A percentile compares a stretch with the other conserved stretches of the same genome.
These are phyloP conservation scores for Phytopythium vexans DNA, from an alignment of 352 stramenopile genomes.

Conservation along the genomic window DNA sequence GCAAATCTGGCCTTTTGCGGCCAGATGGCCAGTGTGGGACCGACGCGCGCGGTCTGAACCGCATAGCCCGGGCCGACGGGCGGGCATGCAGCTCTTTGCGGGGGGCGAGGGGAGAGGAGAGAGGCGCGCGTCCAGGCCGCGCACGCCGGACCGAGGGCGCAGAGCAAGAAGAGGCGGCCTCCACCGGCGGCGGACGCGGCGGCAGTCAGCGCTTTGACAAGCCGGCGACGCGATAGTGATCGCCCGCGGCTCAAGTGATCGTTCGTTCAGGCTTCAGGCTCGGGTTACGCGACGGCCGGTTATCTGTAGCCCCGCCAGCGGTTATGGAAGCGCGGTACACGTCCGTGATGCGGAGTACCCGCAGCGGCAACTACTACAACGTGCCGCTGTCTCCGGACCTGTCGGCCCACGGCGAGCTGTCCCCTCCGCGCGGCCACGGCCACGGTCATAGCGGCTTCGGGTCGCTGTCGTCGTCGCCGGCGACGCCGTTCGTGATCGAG, in stretches of 20 bases:
- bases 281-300: too few relatives aligned
- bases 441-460: background rate
- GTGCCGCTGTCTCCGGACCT: constrained; percentile 31
- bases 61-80: too few relatives aligned
- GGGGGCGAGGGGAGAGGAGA: too few relatives aligned
- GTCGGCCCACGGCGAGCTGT: constrained; percentile 10
- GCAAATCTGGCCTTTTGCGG: background rate
- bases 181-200: too few relatives aligned
- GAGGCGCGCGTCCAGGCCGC: too few relatives aligned
- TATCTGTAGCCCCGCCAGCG: constrained; percentile 2
- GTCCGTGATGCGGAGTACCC: constrained; percentile 53
- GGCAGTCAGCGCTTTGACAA: too few relatives aligned
- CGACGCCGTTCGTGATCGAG: constrained; percentile 14
- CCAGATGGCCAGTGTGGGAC: constrained; percentile 5
- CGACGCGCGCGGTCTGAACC: background rate
- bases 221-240: too few relatives aligned
- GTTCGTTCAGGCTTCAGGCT: too few relatives aligned
- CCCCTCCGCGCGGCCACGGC: background rate
- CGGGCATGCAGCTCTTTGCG: too few relatives aligned
- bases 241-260: too few relatives aligned
- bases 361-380: constrained; percentile 64
- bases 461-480: constrained; percentile 15
- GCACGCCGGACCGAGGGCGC: too few relatives aligned
- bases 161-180: too few relatives aligned
- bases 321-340: constrained; percentile 34